phyloP scores from a whole-genome alignment of 345 rosid species.

The Linum trigynum region DNA sequence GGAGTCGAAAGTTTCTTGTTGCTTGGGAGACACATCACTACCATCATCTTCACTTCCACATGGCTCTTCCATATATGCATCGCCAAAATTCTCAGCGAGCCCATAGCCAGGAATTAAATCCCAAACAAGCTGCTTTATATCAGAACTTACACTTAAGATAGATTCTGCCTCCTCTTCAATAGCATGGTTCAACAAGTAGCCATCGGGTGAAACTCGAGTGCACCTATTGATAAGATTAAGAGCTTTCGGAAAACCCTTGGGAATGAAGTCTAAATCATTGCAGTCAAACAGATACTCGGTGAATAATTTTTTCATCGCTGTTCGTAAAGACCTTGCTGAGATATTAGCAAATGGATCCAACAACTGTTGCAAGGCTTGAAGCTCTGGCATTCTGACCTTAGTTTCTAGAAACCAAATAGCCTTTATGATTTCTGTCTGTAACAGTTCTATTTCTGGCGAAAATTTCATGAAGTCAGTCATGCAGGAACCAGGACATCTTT shows the following conservation, averaged over 20 bases:
- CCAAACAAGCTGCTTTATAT: slow-evolving; percentile 51
- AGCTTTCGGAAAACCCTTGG: slow-evolving; percentile 46
- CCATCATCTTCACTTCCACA: slow-evolving; percentile 44
- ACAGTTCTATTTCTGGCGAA: slow-evolving; percentile 39
- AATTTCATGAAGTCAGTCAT: slow-evolving; percentile 31
- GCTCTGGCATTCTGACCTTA: slow-evolving; percentile 39
- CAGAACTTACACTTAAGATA: slow-evolving; percentile 63
- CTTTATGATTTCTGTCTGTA: slow-evolving; percentile 65
- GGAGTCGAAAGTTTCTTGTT: slow-evolving; percentile 1
- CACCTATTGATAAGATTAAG: slow-evolving; percentile 51
- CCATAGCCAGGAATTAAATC: slow-evolving; percentile 47
- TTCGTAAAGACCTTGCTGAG: slow-evolving; percentile 34
- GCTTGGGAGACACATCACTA: slow-evolving; percentile 13
- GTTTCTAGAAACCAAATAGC: slow-evolving; percentile 48
- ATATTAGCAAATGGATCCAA: slow-evolving; percentile 45
- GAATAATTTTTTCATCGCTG: slow-evolving; percentile 48
- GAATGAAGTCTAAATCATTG: slow-evolving; percentile 50
- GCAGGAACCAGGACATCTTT: slow-evolving; percentile 25
- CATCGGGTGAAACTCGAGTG: slow-evolving; percentile 20
- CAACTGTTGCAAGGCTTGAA: slow-evolving; percentile 42
- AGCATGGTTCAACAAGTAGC: slow-evolving; percentile 31
- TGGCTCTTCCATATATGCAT: slow-evolving; percentile 70
- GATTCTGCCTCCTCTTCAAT: slow-evolving; percentile 61
- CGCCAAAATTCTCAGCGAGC: slow-evolving; percentile 46
- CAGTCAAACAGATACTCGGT: slow-evolving; percentile 67